Evolutionary conservation across 75 land plant genomes (phyloP).

Genomic region (Pinus tabuliformis): DNA sequence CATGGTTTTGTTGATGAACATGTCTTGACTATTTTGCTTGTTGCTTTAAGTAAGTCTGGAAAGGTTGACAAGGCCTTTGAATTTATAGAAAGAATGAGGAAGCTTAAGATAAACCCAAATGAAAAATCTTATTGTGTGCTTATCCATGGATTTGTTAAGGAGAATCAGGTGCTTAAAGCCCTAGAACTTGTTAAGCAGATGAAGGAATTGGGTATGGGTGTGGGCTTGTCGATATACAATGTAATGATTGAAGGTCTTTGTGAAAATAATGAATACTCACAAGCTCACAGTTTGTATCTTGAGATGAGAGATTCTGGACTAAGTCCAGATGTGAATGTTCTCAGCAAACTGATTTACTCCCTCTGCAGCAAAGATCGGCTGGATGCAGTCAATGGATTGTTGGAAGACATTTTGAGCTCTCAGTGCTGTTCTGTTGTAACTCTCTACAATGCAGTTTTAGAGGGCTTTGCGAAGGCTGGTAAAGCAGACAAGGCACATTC

Average conservation of each 20-base stretch:
- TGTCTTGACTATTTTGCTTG: slow-evolving; percentile 29
- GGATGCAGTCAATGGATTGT: slow-evolving; percentile 4
- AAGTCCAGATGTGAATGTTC: slow-evolving; percentile 25
- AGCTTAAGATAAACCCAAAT: slow-evolving; percentile 20
- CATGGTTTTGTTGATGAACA: slow-evolving; percentile 45
- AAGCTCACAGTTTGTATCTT: slow-evolving; percentile 24
- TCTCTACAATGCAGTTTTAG: slow-evolving; percentile 38
- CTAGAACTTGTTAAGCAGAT: slow-evolving; percentile 41
- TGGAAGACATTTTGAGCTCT: slow-evolving; percentile 4
- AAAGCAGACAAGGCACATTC: slow-evolving; percentile 29
- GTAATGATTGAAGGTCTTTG: slow-evolving; percentile 48
- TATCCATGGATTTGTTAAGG: slow-evolving; percentile 52
- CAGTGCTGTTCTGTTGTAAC: slow-evolving; percentile 1
- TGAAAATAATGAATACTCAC: slow-evolving; percentile 29
- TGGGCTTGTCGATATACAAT: slow-evolving; percentile 33
- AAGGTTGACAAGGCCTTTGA: slow-evolving; percentile 44
- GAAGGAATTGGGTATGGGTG: slow-evolving; percentile 20
- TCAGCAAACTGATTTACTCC: slow-evolving; percentile 23
- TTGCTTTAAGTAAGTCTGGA: slow-evolving; percentile 50
- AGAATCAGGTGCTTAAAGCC: slow-evolving; percentile 43
- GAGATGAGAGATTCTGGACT: slow-evolving; percentile 42
- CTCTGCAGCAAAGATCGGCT: slow-evolving; percentile 18
- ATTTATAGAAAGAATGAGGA: slow-evolving; percentile 33
- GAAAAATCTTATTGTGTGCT: slow-evolving; percentile 37
- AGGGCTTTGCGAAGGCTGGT: slow-evolving; percentile 30